Evolutionary conservation across 1,284 basidiomycete species (phyloP), one percentile per base, ranked within the genome.

Genomic region (Tilletiopsis washingtonensis): DNA sequence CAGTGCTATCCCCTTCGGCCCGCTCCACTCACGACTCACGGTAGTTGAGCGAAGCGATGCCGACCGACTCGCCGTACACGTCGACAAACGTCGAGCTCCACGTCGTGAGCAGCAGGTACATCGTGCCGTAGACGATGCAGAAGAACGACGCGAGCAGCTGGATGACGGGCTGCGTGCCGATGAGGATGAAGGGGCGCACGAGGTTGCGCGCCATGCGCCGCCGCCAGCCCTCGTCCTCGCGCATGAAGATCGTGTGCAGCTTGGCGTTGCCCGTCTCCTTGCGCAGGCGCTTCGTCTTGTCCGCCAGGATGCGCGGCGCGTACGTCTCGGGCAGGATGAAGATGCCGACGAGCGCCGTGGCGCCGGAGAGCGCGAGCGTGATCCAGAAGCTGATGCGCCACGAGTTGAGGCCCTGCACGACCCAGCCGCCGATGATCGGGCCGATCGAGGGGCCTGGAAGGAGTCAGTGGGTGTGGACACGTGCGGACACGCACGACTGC

Each of bases 41-140:
- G 60, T 84, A 86, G 56, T 82, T 75, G 24, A 82, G 68, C 0
- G 80, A 83, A 0, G 81, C 78, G 43, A 85, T 82, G 0, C 77
- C 77, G 9, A 65, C 61, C 3, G 55, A 55, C 57, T 78, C 65
- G 26, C 71, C 59, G 58, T 78, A 79, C 14, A 42, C 81, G 79
- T 37, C 78, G 66, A 1, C 64, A 53, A 70, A 88, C 21, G 85
- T 84, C 0, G 70, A 57, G 0, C 82, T 80, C 19, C 87, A 82
- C 0, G 80, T 82, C 0, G 84, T 84, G 40, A 86, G 73, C 59
- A 84, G 76, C 6, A 83, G 55, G 56, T 79, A 80, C 39, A 79
- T 67, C 59, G 82, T 81, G 57, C 76, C 66, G 32, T 62, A 68
- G 6, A 64, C 15, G n/a, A 67, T 49, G 12, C 54, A 76, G 75